Evolutionary conservation across 1,284 basidiomycete species (phyloP), one percentile per base, ranked within the genome.

Genomic region (Ustilago cynodontis): DNA sequence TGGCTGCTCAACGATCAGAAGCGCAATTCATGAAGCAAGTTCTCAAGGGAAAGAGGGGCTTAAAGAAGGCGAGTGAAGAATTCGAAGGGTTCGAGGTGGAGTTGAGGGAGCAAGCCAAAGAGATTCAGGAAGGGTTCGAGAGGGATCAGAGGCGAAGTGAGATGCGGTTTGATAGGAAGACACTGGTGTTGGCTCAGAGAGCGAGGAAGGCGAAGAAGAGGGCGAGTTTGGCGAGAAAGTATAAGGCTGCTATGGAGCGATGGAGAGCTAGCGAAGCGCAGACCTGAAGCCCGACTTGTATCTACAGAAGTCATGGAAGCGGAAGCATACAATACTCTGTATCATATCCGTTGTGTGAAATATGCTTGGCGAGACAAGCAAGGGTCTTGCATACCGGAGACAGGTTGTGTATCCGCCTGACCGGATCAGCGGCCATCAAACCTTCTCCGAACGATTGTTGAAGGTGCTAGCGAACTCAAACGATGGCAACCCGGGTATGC

Each of bases 141-240:
- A 65, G 71, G 1, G 83, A 84, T 39, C 62, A 68, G 14, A 64
- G 53, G 26, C 71, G 83, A 6, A 41, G 63, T 6, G 13, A 37
- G 28, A 80, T 82, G 79, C 29, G 54, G 20, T 83, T 82, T 64
- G 68, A 65, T 18, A 45, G 52, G 9, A 70, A 71, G 63, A 82
- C 72, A 60, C 64, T 84, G 13, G 60, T 66, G 9, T 52, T 63
- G 41, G 82, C 82, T 6, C 74, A 84, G 50, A 61, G 64, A 47
- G 82, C 80, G 11, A 70, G 77, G 26, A 43, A 59, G 6, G 76
- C 77, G 24, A 77, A 73, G 43, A 57, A 57, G 45, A 59, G 77
- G 56, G 65, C 59, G n/a, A 57, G 59, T 28, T 24, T 71, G 37
- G 61, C 60, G 28, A 51, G 45, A 2, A 63, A 71, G 55, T 50